phyloP scores from a whole-genome alignment of 2,329 filamentous ascomycete genomes.

The Cryphonectria naterciae region DNA sequence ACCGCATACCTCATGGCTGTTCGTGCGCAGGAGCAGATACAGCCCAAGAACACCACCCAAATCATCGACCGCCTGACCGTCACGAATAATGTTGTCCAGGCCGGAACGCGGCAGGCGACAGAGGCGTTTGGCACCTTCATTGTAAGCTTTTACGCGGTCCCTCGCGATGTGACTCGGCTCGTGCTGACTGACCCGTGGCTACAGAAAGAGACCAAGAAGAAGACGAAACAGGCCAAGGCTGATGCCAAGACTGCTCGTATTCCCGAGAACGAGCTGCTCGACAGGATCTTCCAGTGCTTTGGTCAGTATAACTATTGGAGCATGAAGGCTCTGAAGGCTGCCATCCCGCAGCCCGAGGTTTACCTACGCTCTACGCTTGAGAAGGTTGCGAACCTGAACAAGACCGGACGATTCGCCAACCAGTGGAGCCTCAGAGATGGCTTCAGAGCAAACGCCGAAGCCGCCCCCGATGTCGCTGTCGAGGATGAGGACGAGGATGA shows the following conservation, averaged over 20 bases:
- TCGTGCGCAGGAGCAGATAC: conserved; percentile 50
- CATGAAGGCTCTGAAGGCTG: conserved; percentile 81
- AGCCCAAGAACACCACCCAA: conserved; percentile 53
- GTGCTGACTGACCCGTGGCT: conserved; percentile 25
- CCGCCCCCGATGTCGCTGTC: conserved; percentile 50
- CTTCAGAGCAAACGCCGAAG: conserved; percentile 53
- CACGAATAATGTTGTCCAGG: conserved; percentile 60
- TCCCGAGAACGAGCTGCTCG: conserved; percentile 83
- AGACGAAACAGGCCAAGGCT: conserved; percentile 62
- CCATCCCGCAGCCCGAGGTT: conserved; percentile 85
- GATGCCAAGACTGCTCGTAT: conserved; percentile 90
- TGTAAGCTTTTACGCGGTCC: conserved; percentile 47
- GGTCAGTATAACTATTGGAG: conserved; percentile 88
- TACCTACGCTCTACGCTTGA: conserved; percentile 86
- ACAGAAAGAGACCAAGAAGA: conserved; percentile 56
- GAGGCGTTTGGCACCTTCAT: conserved; percentile 58
- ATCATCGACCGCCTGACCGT: conserved; percentile 56
- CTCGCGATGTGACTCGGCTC: no score
- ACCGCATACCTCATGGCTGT: conserved; percentile 45
- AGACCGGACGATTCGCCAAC: conserved; percentile 82
- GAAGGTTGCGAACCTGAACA: conserved; percentile 80
- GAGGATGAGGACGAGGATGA: conserved; percentile 65
- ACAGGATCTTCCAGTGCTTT: conserved; percentile 84
- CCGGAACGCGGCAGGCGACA: conserved; percentile 53
- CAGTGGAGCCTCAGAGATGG: conserved; percentile 76